Percentiles rank a stretch among this genome's conserved stretches.
Conservation (phyloP, 192 early-diverging fungal species). For the Gamsiella multidivaricata region DNA sequence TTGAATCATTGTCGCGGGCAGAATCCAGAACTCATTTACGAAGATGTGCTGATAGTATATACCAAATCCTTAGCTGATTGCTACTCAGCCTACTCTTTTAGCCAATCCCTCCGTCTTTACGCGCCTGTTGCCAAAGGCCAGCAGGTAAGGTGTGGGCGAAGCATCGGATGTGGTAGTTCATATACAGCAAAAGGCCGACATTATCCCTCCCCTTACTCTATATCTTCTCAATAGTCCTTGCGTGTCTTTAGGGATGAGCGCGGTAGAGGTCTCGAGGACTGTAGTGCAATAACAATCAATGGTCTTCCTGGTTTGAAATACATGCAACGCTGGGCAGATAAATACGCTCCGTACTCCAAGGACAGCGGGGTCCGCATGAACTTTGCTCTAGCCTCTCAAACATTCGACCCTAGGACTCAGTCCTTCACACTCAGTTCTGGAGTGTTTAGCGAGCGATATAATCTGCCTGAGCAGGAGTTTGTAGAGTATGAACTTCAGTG, state of each 20-base stretch:
- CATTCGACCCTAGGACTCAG: neutral
- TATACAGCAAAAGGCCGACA: too few species aligned
- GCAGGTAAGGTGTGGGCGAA: too few species aligned
- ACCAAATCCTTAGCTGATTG: neutral
- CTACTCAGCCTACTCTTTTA: neutral
- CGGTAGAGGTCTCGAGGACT: neutral
- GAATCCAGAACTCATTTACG: too few species aligned
- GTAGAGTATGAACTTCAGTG: slow-evolving; percentile 7
- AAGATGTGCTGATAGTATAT: neutral
- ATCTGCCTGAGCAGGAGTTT: neutral
- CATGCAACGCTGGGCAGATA: slow-evolving; percentile 9
- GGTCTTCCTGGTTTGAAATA: slow-evolving; percentile 1
- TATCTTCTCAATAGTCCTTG: neutral
- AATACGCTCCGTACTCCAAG: slow-evolving; percentile 8
- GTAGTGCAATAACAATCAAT: slow-evolving; percentile 18
- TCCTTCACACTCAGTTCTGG: neutral
- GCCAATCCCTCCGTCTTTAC: neutral
- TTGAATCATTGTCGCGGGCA: too few species aligned
- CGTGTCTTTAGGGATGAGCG: neutral
- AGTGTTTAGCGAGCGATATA: neutral
- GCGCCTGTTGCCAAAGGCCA: slow-evolving; percentile 17
- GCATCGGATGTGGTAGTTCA: neutral
- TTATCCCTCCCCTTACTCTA: too few species aligned
- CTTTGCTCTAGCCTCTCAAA: slow-evolving; percentile 3
- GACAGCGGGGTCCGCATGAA: slow-evolving; percentile 32